Evolutionary conservation across 1,284 basidiomycete species (phyloP), one percentile per base, ranked within the genome.

Genomic region (Malassezia globosa): DNA sequence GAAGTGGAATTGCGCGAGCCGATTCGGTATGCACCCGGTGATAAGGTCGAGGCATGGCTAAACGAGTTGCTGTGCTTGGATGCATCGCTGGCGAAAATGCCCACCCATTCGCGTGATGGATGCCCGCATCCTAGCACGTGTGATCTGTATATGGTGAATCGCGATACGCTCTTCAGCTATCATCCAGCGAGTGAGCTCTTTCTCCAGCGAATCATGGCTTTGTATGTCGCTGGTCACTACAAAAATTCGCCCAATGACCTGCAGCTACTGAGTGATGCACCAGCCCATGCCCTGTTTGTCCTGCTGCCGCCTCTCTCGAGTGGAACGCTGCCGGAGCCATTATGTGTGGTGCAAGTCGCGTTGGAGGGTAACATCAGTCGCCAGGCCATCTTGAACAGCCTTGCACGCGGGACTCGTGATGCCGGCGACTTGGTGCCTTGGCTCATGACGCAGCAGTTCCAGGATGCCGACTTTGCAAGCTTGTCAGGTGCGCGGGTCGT

Each of bases 201-300:
- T 76, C 77, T 99, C 36, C 94, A 97, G 74, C 81, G 90, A 37
- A 89, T 97, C 84, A 95, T 96, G 89, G 84, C 87, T 5, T 78
- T 97, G 1, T 97, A 95, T 73, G 90, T 97, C 44, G 86, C 92
- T 1, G 84, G 82, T 42, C 94, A 99, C 73, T 99, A 99, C 78
- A 99, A 99, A 74, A 99, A 97, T 73, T 87, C 90, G 68, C 94
- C 94, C 18, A 97, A 99, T 72, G 94, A 97, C 71, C 77, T 99
- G 36, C 92, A 97, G 72, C 80, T 99, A 46, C 81, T 97, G 73
- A 87, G 85, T 7, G 94, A 97, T 66, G 94, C 94, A 0, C 94
- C 94, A 0, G 89, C 88, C 0, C 92, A 97, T 67, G 87, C 92
- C 62, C 79, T 97, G 10, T 99, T 96, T 60, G 94, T 99, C 2